phyloP scores from a whole-genome alignment of 768 basidiomycete genomes.

The Suillus spraguei region DNA sequence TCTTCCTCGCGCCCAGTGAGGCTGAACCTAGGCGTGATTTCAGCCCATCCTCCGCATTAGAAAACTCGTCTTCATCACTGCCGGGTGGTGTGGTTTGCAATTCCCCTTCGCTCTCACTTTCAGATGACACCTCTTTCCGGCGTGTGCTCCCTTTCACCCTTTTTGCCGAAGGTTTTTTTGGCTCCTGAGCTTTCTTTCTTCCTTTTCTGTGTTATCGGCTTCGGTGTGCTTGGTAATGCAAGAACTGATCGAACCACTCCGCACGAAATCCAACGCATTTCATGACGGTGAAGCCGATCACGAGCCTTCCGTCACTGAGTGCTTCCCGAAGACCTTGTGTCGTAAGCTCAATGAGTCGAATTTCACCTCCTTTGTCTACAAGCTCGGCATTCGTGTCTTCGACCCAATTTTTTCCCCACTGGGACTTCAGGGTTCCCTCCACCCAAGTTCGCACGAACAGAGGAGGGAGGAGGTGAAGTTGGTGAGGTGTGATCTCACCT shows the following conservation, averaged over 20 bases:
- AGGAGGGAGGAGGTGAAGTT: slow-evolving; percentile 14
- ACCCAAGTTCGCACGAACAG: slow-evolving; percentile 16
- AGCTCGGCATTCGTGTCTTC: slow-evolving; percentile 3
- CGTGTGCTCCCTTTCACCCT: not conserved
- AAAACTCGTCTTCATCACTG: slow-evolving; percentile 18
- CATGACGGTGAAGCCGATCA: slow-evolving; percentile 22
- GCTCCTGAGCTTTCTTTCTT: not conserved
- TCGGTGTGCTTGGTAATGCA: slow-evolving; percentile 18
- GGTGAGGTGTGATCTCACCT: slow-evolving; percentile 20
- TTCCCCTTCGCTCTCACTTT: slow-evolving; percentile 5
- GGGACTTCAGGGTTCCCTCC: slow-evolving; percentile 8
- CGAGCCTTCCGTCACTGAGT: slow-evolving; percentile 20
- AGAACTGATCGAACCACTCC: slow-evolving; percentile 21
- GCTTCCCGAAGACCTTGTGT: slow-evolving; percentile 14
- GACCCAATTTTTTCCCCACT: slow-evolving; percentile 12
- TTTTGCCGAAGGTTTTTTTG: slow-evolving; percentile 1
- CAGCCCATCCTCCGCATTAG: not conserved
- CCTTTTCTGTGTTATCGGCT: slow-evolving; percentile 10
- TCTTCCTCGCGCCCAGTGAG: not conserved
- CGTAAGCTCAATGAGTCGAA: slow-evolving; percentile 9
- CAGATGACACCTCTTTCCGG: not conserved
- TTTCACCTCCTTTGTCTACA: slow-evolving; percentile 3
- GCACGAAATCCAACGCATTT: slow-evolving; percentile 23
- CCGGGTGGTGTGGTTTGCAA: not conserved
- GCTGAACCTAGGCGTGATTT: not conserved